Base-by-base conservation (phyloP, 805 yeast species). In the Clavispora asparagi region DNA sequence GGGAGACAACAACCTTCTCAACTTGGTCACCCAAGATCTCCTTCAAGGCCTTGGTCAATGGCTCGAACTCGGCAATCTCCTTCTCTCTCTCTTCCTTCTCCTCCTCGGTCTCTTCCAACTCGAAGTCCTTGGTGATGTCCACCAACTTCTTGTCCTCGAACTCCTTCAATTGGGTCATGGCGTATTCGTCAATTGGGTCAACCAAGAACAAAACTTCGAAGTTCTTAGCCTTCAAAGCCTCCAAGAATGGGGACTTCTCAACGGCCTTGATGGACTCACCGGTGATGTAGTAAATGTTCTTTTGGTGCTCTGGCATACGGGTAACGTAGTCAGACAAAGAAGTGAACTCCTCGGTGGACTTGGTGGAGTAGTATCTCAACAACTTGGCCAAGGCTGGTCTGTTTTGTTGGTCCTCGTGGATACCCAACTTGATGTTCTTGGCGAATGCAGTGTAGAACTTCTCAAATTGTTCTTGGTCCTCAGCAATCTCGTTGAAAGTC, bases 141-240 rank as follows among this genome's bases (percentile, higher is more conserved):
- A 94, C 97, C 70, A 94, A 84, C 76, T 92, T 90, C 86, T 94
- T 94, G 82, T 95, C 97, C 78, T 94, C 99, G 67, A 86, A 94
- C 81, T 94, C 99, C 83, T 94, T 94, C 77, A 94, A 83, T 78
- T 94, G 99, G 63, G 97, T 88, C 90, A 90, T 90, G 62, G 98
- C 98, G 71, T 94, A 94, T 81, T 94, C 99, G 68, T 94, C 99
- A 74, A 94, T 94, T 77, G 99, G 99, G 76, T 94, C 99, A 77
- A 85, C 95, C 70, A 94, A 76, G 89, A 85, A 94, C 70, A 94
- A 81, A 54, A 94, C 99, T 80, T 94, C 99, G 63, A 94, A 94
- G 79, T 88, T 86, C 84, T 94, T 95, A 60, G 96, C 96, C 82
- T 91, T 94, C 75, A 92, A 84, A 59, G 95, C 97, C 66, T 94